Base-by-base conservation (phyloP, 306 rosid species). In the Oxytropis ochrocephala region DNA sequence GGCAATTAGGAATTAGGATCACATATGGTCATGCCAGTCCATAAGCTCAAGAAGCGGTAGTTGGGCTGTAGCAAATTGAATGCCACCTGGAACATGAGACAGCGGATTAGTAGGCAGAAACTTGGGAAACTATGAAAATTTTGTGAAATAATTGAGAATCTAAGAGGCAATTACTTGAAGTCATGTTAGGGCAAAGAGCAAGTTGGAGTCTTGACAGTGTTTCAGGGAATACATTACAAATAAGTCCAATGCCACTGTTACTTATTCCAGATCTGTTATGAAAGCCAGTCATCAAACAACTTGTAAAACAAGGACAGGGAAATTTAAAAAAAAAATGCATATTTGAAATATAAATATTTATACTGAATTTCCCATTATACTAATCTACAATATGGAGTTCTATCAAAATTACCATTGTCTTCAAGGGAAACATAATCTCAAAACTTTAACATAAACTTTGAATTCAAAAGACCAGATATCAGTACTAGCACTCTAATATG, bases 1-100 rank as follows among this genome's bases (percentile, higher is more conserved):
- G 76, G 53, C 79, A 73, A 81, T 87, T 70, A n/a, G n/a, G n/a
- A n/a, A n/a, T n/a, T n/a, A 55, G 92, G 87, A 79, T 91, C 88
- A 21, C 95, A 89, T 69, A 95, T 84, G 51, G 96, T 84, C 99
- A 87, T 86, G 80, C 99, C 99, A 95, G 71, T 95, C 99, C 92
- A 95, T 85, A 60, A 91, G 95, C 79, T 95, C 97, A 75, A 95
- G 97, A 59, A 62, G 84, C 19, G 96, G n/a, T 78, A 95, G 70
- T 50, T 95, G 96, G 69, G 96, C 96, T 5, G 97, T 83, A 30
- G 97, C 97, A 82, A 95, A 89, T 70, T 89, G 97, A 73, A 95
- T 91, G 70, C 96, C 96, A 79, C 97, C 99, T 95, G 85, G 64
- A 80, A 66, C 73, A 58, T 21, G 69, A 53, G 18, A 13, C 62